Evolutionary conservation across 2,329 filamentous ascomycete genomes (phyloP).

Genomic region (Aspergillus arachidicola): DNA sequence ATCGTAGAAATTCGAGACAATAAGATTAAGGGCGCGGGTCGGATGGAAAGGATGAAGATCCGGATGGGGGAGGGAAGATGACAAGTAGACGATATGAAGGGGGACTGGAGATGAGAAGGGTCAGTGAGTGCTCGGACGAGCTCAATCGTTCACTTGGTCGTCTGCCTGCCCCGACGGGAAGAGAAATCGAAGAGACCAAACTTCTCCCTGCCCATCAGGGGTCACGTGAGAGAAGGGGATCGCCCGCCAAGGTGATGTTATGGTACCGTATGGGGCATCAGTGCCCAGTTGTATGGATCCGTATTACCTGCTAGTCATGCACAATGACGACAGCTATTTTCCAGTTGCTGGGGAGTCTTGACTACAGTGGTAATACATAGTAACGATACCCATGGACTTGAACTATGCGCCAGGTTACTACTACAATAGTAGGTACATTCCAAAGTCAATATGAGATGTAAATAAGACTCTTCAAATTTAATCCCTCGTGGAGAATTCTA

Average conservation of each 20-base stretch:
- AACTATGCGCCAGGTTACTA: background rate
- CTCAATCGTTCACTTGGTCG: conserved; percentile 3
- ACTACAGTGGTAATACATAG: background rate
- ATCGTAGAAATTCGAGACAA: background rate
- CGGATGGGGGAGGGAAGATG: conserved; percentile 6
- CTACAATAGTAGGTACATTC: background rate
- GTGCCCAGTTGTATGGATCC: background rate
- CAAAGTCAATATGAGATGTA: background rate
- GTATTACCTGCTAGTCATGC: background rate
- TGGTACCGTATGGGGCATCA: background rate
- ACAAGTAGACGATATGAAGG: conserved; percentile 5
- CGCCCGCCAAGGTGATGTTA: background rate
- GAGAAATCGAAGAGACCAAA: background rate
- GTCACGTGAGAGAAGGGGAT: background rate
- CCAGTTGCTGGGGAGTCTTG: background rate
- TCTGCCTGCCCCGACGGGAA: background rate
- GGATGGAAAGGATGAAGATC: background rate
- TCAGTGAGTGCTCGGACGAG: background rate
- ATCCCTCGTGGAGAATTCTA: background rate
- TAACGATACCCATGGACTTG: background rate
- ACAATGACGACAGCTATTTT: conserved; percentile 1
- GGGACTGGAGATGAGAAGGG: background rate
- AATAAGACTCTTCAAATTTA: background rate
- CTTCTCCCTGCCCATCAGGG: background rate
- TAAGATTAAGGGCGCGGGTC: background rate